Conservation (phyloP, 176 grass and related monocot species). For the Pontederia paniculata region DNA sequence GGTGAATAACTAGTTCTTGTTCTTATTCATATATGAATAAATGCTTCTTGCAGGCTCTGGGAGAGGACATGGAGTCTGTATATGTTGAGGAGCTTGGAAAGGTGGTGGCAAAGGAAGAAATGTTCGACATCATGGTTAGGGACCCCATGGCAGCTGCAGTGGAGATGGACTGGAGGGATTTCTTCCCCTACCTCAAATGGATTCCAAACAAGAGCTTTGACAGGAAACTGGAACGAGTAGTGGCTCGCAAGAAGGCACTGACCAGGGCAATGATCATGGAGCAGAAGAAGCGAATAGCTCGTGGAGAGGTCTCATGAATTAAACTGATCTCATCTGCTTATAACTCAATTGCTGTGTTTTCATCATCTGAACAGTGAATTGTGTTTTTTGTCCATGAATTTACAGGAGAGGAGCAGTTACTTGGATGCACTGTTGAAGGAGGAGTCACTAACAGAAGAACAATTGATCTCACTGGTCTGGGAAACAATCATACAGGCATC, state of each 20-base stretch:
- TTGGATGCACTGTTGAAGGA: conserved; percentile 56
- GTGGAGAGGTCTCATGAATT: conserved; percentile 41
- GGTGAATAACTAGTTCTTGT: background rate
- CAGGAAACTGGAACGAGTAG: conserved; percentile 29
- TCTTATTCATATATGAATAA: background rate
- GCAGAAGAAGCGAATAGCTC: conserved; percentile 44
- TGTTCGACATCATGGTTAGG: conserved; percentile 35
- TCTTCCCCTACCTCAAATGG: conserved; percentile 93
- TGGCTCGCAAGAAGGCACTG: conserved; percentile 29
- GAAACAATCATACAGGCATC: conserved; percentile 61
- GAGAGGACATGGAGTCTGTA: conserved; percentile 41
- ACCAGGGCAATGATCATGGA: conserved; percentile 46
- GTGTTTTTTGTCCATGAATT: background rate
- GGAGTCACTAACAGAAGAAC: conserved; percentile 52
- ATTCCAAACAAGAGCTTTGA: conserved; percentile 72
- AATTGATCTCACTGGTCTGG: conserved; percentile 48
- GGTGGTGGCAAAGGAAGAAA: conserved; percentile 43
- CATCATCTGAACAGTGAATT: background rate
- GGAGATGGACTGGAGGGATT: conserved; percentile 89
- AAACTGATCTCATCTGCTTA: background rate
- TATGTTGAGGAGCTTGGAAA: conserved; percentile 68
- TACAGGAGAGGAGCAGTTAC: conserved; percentile 46
- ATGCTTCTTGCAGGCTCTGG: conserved; percentile 34
- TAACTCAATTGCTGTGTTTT: background rate
- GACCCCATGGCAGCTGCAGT: conserved; percentile 80